A percentile compares a stretch with the other conserved stretches of the same genome.
phyloP scores from a whole-genome alignment of 352 stramenopile genomes.

The Phytophthora hibernalis region DNA sequence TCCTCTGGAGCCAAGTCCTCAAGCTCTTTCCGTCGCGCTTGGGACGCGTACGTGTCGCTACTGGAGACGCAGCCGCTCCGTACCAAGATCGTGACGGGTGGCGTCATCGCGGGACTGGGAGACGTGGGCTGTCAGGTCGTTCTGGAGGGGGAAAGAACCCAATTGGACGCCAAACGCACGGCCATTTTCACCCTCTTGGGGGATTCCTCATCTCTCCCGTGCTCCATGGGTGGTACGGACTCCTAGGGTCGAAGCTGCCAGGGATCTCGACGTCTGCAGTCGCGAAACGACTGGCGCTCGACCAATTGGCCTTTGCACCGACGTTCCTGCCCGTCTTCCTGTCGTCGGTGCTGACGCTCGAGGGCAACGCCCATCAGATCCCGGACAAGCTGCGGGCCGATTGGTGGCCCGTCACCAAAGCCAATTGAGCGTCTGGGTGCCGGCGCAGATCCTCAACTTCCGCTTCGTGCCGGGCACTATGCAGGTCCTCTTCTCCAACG shows the following conservation, averaged over 20 bases:
- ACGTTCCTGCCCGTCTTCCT: conserved; percentile 83
- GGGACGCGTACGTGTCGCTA: conserved; percentile 61
- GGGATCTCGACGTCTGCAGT: conserved; percentile 48
- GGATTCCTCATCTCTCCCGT: conserved; percentile 72
- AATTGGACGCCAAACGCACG: conserved; percentile 57
- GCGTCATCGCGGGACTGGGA: conserved; percentile 65
- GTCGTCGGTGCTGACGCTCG: conserved; percentile 66
- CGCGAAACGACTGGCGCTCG: conserved; percentile 72
- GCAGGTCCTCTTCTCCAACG: conserved; percentile 87
- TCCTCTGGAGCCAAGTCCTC: conserved; percentile 16
- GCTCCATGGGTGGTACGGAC: conserved; percentile 83
- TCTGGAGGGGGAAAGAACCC: conserved; percentile 36
- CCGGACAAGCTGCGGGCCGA: conserved; percentile 69
- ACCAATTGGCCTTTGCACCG: conserved; percentile 83
- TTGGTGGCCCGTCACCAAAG: conserved; percentile 81
- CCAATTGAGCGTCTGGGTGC: conserved; percentile 87
- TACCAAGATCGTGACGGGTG: conserved; percentile 76
- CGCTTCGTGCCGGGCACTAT: conserved; percentile 76
- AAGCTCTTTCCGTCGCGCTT: conserved; percentile 41
- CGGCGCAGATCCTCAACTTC: conserved; percentile 85
- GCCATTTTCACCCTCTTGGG: conserved; percentile 77
- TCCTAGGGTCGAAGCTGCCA: conserved; percentile 52
- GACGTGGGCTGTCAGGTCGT: conserved; percentile 79
- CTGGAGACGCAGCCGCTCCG: conserved; percentile 62
- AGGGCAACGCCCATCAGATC: conserved; percentile 59